These are phyloP conservation scores for Emmonsiellopsis sp. DNA, from an alignment of 2,329 filamentous ascomycete species.

Conservation along the genomic window DNA sequence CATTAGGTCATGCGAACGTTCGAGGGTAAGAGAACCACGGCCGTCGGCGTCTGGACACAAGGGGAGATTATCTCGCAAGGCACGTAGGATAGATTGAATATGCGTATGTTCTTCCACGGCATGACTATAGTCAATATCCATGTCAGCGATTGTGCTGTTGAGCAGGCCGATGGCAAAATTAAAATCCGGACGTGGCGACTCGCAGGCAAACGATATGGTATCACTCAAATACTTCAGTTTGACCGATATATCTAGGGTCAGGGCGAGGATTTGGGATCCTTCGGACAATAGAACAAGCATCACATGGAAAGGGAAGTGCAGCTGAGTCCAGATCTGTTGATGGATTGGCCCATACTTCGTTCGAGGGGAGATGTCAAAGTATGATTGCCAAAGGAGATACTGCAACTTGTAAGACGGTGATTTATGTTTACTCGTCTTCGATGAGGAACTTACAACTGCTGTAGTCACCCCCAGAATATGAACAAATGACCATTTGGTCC, in stretches of 20 bases:
- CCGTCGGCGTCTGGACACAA: conserved; percentile 19
- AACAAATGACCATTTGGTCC: conserved; percentile 31
- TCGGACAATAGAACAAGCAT: conserved; percentile 55
- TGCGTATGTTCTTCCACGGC: conserved; percentile 22
- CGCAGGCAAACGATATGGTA: conserved; percentile 31
- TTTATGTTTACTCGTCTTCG: not conserved
- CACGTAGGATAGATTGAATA: conserved; percentile 23
- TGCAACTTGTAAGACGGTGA: conserved; percentile 7
- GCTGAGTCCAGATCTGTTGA: conserved; percentile 44
- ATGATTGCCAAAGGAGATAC: conserved; percentile 54
- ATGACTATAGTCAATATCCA: conserved; percentile 30
- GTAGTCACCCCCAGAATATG: conserved; percentile 29
- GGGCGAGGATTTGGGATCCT: conserved; percentile 49
- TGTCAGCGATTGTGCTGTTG: conserved; percentile 28
- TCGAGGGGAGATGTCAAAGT: conserved; percentile 48
- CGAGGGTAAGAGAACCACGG: conserved; percentile 15
- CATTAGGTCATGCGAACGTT: conserved; percentile 24
- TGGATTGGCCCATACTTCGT: conserved; percentile 43
- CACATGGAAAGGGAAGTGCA: conserved; percentile 56
- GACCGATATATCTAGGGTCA: conserved; percentile 35
- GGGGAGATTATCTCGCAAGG: conserved; percentile 17
- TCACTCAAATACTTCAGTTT: conserved; percentile 32
- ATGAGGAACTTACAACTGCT: conserved; percentile 23
- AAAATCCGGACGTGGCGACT: conserved; percentile 22
- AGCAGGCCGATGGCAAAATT: conserved; percentile 23